Evolutionary conservation across 257 asterid genomes (phyloP).

Genomic region (Nicotiana tomentosiformis): DNA sequence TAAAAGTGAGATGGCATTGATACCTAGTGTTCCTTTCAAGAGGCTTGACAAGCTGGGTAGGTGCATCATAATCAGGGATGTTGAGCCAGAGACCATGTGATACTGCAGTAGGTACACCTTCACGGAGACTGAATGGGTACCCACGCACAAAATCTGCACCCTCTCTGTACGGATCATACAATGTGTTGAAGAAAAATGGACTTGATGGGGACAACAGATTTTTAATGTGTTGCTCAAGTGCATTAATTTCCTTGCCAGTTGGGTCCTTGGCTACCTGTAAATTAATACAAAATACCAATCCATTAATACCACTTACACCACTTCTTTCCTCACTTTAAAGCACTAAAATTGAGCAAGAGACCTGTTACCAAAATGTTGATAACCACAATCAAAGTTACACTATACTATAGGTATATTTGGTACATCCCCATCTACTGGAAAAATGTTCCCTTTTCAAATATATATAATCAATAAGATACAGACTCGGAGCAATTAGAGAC

Average conservation of each 20-base stretch:
- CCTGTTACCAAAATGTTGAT: no score
- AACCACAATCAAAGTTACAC: no score
- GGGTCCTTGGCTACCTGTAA: conserved; percentile 63
- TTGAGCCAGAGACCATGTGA: conserved; percentile 70
- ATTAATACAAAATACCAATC: not conserved
- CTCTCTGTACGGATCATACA: conserved; percentile 53
- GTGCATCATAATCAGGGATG: conserved; percentile 70
- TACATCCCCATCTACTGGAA: no score
- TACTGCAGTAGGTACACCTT: conserved; percentile 57
- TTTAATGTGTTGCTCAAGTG: conserved; percentile 50
- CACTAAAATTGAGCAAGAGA: not conserved
- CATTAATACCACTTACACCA: not conserved
- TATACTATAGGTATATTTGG: no score
- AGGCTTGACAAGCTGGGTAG: conserved; percentile 69
- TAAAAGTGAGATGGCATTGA: not conserved
- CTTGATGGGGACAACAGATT: conserved; percentile 43
- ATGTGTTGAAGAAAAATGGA: conserved; percentile 62
- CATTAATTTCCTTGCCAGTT: conserved; percentile 48
- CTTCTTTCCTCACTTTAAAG: not conserved
- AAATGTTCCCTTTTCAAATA: no score
- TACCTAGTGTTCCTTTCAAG: conserved; percentile 55
- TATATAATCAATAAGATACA: no score
- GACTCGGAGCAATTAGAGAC: no score
- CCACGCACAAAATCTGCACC: conserved; percentile 68
- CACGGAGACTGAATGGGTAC: conserved; percentile 64